Evolutionary conservation across 345 rosid genomes (phyloP), one percentile per base, ranked within the genome.

Genomic region (Anastatica hierochuntica): DNA sequence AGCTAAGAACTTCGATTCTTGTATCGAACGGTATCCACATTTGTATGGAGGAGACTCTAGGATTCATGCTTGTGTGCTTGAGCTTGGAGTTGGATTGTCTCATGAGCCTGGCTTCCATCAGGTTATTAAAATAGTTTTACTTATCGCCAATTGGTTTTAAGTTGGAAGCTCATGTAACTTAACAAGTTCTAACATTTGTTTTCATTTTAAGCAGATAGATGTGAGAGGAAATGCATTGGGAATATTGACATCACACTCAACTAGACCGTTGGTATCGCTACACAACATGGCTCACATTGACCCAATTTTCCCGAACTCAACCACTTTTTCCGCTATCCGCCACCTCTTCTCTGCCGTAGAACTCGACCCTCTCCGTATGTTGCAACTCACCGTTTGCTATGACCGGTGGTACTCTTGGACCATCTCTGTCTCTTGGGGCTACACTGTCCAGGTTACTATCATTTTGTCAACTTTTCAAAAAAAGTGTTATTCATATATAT

Each of bases 21-120:
- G 98, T 53, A 70, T 87, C n/a, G 73, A 77, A 52, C 52, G 98
- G 8, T 84, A 87, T 53, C 85, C 86, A 14, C 92, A 82, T 79
- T 78, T 90, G 16, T 87, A 84, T 26, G 95, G 95, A 41, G 83
- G 92, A 10, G 98, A 87, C 56, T 62, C 85, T 12, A 71, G 98
- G 53, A 33, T 87, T 46, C 76, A 71, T 51, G 70, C 76, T 49
- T 90, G 98, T 73, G 69, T 87, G 56, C 66, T 82, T 6, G 98
- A 90, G 77, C 95, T 90, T 13, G 92, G 98, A 4, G 74, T 90
- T 11, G 76, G 76, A 16, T 56, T 80, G 56, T 76, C 87, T 14
- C 77, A 45, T 13, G 98, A 90, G 53, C 85, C 96, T 7, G 96
- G 98, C 31, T 90, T 90, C 58, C 98, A 87, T 77, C 95, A 90